Base-by-base conservation (phyloP, 2,329 filamentous ascomycete genomes). In the Blastomyces silverae region DNA sequence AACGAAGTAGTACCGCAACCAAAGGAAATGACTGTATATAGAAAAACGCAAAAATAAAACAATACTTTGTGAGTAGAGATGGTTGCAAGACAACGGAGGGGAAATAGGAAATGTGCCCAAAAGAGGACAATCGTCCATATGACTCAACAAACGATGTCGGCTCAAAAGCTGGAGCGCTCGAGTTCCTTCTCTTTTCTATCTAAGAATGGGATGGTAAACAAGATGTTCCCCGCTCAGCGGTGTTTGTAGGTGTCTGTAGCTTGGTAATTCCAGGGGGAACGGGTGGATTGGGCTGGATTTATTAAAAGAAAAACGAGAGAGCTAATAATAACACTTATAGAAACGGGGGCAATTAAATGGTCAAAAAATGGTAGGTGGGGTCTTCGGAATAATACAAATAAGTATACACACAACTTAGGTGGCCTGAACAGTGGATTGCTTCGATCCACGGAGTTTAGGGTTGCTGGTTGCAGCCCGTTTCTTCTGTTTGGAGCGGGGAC, bases 361-460 rank as follows among this genome's bases (percentile, higher is more conserved):
- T 34, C 58, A 67, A 64, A 64, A 61, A 53, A 48, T 56, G 64
- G n/a, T 63, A 25, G 39, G 37, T 44, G 17, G 53, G 2, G 34
- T 15, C 20, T 39, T 58, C n/a, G 44, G 17, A 28, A 61, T 31
- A 42, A 61, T 61, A 46, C 28, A 61, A 34, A 17, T 39, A 42
- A 46, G 8, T 52, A 28, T 52, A 61, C 28, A 48, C 53, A 52
- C 8, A 46, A 15, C 42, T 61, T 44, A 68, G 69, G 74, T 75
- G 59, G 74, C 70, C 57, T 73, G 71, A 56, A 71, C 52, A 52
- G 66, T 69, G 5, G 76, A 73, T 70, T 78, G 74, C 72, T 79
- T 79, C 56, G 75, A 75, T 61, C 77, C 77, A 15, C 77, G 75
- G 52, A 79, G 77, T 70, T 79, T 79, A 60, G 77, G 77, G 72